These are phyloP conservation scores for Clavispora phyllophila DNA, from an alignment of 805 yeast species.

Conservation along the genomic window DNA sequence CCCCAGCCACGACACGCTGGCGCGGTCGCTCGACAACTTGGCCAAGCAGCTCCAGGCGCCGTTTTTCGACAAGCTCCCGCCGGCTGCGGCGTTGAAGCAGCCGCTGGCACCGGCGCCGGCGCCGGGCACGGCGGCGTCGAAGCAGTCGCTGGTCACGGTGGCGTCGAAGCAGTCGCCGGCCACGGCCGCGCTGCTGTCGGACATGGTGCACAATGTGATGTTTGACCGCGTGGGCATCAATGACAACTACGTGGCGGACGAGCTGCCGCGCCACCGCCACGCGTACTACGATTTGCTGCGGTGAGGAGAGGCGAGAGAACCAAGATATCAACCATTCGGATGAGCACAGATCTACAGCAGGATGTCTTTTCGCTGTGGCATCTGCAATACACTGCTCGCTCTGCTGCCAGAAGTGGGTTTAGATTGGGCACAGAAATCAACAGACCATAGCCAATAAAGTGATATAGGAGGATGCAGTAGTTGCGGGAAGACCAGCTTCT, in stretches of 20 bases:
- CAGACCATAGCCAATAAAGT: too few relatives aligned
- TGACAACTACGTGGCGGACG: conserved; percentile 22
- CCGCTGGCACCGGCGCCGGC: conserved; percentile 1
- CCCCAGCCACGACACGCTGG: conserved; percentile 2
- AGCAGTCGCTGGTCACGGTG: conserved; percentile 13
- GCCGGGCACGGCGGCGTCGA: conserved; percentile 11
- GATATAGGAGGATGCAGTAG: too few relatives aligned
- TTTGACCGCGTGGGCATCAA: conserved; percentile 23
- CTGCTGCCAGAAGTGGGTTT: too few relatives aligned
- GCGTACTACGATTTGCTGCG: neutral
- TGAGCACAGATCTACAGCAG: too few relatives aligned
- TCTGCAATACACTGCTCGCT: too few relatives aligned
- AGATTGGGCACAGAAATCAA: too few relatives aligned
- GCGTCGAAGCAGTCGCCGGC: conserved; percentile 1
- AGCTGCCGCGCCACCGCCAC: neutral
- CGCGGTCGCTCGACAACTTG: conserved; percentile 27
- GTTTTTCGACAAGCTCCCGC: conserved; percentile 35
- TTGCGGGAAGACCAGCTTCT: too few relatives aligned
- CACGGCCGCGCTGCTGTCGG: conserved; percentile 21
- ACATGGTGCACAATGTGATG: conserved; percentile 15
- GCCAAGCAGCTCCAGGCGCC: conserved; percentile 37
- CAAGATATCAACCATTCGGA: too few relatives aligned
- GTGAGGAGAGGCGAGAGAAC: too few relatives aligned
- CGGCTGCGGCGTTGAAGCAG: conserved; percentile 24
- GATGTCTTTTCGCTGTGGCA: too few relatives aligned